Conservation (phyloP, 2,329 filamentous ascomycete species). For the Xylariales sp. region DNA sequence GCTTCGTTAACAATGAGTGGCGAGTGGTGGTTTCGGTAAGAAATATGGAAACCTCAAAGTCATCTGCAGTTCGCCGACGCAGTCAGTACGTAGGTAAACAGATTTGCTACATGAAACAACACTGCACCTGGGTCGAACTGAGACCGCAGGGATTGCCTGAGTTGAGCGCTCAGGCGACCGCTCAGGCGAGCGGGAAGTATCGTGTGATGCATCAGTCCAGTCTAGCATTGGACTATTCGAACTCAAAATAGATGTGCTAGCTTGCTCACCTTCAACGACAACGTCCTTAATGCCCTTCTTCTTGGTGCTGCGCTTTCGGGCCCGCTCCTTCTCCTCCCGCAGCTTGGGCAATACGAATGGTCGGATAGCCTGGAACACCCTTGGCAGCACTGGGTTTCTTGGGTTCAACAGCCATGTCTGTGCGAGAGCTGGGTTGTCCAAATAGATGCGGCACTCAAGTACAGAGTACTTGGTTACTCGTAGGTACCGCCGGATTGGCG, state of each 20-base stretch:
- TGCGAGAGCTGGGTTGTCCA: constrained; percentile 81
- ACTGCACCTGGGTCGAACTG: too few relatives aligned
- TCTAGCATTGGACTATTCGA: too few relatives aligned
- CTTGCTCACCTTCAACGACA: constrained; percentile 63
- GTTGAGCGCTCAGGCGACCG: too few relatives aligned
- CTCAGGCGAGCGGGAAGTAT: too few relatives aligned
- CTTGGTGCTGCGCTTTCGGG: constrained; percentile 61
- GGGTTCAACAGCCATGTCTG: constrained; percentile 81
- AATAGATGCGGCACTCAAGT: constrained; percentile 93
- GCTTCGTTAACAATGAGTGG: constrained; percentile 81
- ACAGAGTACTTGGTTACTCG: constrained; percentile 91
- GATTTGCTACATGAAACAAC: too few relatives aligned
- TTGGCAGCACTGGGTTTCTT: constrained; percentile 70
- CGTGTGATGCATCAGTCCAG: too few relatives aligned
- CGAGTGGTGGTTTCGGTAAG: constrained; percentile 80
- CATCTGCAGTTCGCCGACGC: too few relatives aligned
- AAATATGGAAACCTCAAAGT: constrained; percentile 94
- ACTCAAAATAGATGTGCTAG: constrained; percentile 11
- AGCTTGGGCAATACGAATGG: constrained; percentile 88
- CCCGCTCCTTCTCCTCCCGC: constrained; percentile 63
- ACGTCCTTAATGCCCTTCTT: constrained; percentile 86
- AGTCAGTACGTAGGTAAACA: too few relatives aligned
- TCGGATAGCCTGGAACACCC: constrained; percentile 79
- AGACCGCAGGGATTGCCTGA: too few relatives aligned
- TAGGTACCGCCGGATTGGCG: constrained; percentile 82